phyloP scores from a whole-genome alignment of 148 eudicot genomes.

The Talinum fruticosum region DNA sequence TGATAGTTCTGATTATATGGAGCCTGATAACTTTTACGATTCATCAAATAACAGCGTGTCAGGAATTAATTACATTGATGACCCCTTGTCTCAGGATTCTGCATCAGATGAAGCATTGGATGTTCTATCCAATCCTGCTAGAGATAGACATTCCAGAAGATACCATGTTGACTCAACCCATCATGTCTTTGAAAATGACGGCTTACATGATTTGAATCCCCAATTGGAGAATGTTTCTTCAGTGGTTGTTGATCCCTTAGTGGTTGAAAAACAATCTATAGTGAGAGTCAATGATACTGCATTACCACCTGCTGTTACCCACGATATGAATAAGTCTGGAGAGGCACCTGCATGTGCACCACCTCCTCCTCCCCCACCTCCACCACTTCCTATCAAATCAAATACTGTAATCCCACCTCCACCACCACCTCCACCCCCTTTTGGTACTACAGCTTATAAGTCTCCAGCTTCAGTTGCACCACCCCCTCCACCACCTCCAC shows the following conservation, averaged over 20 bases:
- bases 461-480: neutral
- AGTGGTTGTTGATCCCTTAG: conserved; percentile 16
- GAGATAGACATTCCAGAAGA: conserved; percentile 29
- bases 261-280: conserved; percentile 22
- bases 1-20: conserved; percentile 86
- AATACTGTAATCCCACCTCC: conserved; percentile 8
- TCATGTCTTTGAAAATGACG: conserved; percentile 31
- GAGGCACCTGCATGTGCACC: conserved; percentile 20
- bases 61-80: conserved; percentile 56
- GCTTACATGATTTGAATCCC: conserved; percentile 22
- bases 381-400: conserved; percentile 13
- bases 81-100: conserved; percentile 69
- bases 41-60: conserved; percentile 31
- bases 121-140: conserved; percentile 34
- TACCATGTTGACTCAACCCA: conserved; percentile 31
- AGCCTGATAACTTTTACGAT: conserved; percentile 61
- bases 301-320: conserved; percentile 16
- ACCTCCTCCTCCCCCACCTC: conserved; percentile 30
- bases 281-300: conserved; percentile 24
- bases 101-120: conserved; percentile 67
- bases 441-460: neutral
- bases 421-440: conserved; percentile 20
- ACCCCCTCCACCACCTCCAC: conserved; percentile 9
- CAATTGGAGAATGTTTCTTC: conserved; percentile 22
- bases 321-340: conserved; percentile 19